These are phyloP conservation scores for Fraxinus velutina DNA, from an alignment of 305 asterid genomes.

Conservation along the genomic window DNA sequence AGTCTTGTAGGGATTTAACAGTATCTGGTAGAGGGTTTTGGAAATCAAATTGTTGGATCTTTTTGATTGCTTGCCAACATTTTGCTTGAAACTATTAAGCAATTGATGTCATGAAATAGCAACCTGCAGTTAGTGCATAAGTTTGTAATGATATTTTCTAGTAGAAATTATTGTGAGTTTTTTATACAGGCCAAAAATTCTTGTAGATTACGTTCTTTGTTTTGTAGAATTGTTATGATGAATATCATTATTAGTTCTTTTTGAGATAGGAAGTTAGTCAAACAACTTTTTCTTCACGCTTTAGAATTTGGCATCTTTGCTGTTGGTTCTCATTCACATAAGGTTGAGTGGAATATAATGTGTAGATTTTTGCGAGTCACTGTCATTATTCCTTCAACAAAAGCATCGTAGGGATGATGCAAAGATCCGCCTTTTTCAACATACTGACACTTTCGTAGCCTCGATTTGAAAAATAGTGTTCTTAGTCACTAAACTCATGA, in stretches of 20 bases:
- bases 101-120: neutral
- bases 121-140: neutral
- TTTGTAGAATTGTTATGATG: neutral
- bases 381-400: neutral
- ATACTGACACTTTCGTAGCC: neutral
- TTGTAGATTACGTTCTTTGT: neutral
- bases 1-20: neutral
- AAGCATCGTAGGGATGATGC: neutral
- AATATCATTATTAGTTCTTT: neutral
- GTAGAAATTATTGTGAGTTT: neutral
- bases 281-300: neutral
- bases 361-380: neutral
- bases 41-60: constrained; percentile 3
- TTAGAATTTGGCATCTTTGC: neutral
- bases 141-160: neutral
- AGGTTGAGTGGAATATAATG: neutral
- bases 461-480: neutral
- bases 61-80: neutral
- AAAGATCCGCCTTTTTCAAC: neutral
- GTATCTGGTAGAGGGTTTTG: neutral
- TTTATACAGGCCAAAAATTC: neutral
- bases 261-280: neutral
- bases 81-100: neutral
- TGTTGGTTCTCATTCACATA: neutral
- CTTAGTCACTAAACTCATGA: neutral